Evolutionary conservation across 169 alveolate genomes (phyloP).

Genomic region (Plasmodium falciparum): DNA sequence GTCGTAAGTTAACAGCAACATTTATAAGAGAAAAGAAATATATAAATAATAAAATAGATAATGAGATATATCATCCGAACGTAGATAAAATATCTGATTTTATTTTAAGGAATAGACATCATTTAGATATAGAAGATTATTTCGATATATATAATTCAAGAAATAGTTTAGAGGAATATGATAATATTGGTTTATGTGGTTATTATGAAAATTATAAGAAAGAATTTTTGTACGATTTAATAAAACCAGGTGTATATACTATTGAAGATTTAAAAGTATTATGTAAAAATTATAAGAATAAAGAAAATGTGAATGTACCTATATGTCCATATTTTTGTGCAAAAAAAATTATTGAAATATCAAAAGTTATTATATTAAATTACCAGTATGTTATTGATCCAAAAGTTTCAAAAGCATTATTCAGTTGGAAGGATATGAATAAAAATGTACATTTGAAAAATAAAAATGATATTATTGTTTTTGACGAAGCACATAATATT

Average conservation of each 20-base stretch:
- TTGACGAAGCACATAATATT: slow-evolving; percentile 99
- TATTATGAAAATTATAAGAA: slow-evolving; percentile 89
- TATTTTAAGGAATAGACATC: slow-evolving; percentile 70
- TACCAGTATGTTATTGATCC: slow-evolving; percentile 97
- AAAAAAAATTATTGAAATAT: slow-evolving; percentile 92
- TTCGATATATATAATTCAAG: slow-evolving; percentile 66
- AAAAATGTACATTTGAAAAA: slow-evolving; percentile 3
- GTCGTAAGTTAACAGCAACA: slow-evolving; percentile 65
- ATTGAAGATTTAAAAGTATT: slow-evolving; percentile 93
- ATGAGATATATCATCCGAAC: slow-evolving; percentile 16
- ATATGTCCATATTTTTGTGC: slow-evolving; percentile 97
- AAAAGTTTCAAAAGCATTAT: slow-evolving; percentile 90
- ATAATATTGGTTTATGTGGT: slow-evolving; percentile 86
- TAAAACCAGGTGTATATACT: slow-evolving; percentile 93
- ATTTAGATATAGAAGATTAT: slow-evolving; percentile 75
- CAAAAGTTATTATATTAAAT: slow-evolving; percentile 96
- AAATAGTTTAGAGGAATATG: slow-evolving; percentile 78
- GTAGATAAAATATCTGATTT: slow-evolving; percentile 75
- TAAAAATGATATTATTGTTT: slow-evolving; percentile 89
- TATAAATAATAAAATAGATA: slow-evolving; percentile 29
- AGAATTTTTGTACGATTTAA: slow-evolving; percentile 82
- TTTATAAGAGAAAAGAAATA: slow-evolving; percentile 69
- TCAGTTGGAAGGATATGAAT: slow-evolving; percentile 46
- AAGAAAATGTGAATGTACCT: slow-evolving; percentile 77
- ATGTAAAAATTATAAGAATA: slow-evolving; percentile 86